Evolutionary conservation across 495 filamentous ascomycete species (phyloP).

Genomic region (Trichocladium antarcticum): DNA sequence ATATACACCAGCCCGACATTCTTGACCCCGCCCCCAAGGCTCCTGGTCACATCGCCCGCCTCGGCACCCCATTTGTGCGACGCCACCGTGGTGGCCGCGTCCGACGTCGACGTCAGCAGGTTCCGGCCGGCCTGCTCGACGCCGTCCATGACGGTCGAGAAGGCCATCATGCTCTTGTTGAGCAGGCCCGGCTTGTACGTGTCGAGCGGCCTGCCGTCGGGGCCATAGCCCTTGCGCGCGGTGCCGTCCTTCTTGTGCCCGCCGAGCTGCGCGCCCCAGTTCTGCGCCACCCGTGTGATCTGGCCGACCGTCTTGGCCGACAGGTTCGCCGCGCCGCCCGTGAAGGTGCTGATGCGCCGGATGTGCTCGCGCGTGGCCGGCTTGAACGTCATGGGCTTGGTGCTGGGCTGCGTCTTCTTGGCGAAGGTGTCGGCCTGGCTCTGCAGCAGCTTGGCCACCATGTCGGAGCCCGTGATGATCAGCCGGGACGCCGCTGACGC

Average conservation of each 20-base stretch:
- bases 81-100: slow-evolving; percentile 70
- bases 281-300: slow-evolving; percentile 72
- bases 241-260: slow-evolving; percentile 46
- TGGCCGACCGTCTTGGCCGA: slow-evolving; percentile 80
- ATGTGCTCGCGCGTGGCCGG: slow-evolving; percentile 75
- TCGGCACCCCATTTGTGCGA: slow-evolving; percentile 75
- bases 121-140: slow-evolving; percentile 73
- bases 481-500: slow-evolving; percentile 84
- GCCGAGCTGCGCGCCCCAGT: slow-evolving; percentile 64
- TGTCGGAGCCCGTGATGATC: slow-evolving; percentile 75
- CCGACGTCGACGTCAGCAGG: slow-evolving; percentile 58
- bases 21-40: slow-evolving; percentile 74
- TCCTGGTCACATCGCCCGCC: slow-evolving; percentile 60
- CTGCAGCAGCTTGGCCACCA: slow-evolving; percentile 64
- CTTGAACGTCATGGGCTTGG: slow-evolving; percentile 76
- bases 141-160: slow-evolving; percentile 88
- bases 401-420: slow-evolving; percentile 59
- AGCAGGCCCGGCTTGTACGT: slow-evolving; percentile 79
- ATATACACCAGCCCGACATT: slow-evolving; percentile 98
- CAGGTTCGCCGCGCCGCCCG: slow-evolving; percentile 60
- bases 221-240: slow-evolving; percentile 43
- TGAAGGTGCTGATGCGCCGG: slow-evolving; percentile 73
- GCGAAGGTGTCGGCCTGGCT: slow-evolving; percentile 71
- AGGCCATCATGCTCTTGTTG: slow-evolving; percentile 93
- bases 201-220: slow-evolving; percentile 50